Percentiles rank a stretch among this genome's conserved stretches.
These are phyloP conservation scores for Cystoderma amianthinum DNA, from an alignment of 768 basidiomycete species.

Conservation along the genomic window DNA sequence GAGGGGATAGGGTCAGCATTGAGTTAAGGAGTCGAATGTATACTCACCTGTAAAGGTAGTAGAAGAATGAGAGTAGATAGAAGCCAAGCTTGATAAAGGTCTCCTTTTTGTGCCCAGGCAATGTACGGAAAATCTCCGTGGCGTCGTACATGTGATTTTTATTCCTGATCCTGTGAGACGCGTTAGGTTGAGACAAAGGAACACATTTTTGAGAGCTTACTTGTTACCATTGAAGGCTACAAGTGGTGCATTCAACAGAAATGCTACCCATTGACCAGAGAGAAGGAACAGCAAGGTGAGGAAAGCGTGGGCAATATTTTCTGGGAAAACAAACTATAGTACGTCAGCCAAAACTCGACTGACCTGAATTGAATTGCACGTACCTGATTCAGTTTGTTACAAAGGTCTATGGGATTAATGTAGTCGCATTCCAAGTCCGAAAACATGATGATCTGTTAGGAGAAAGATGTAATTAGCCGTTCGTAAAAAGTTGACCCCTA, in stretches of 20 bases:
- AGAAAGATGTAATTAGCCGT: background rate
- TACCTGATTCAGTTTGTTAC: constrained; percentile 98
- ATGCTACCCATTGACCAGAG: constrained; percentile 91
- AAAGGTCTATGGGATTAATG: constrained; percentile 99
- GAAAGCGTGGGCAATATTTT: constrained; percentile 92
- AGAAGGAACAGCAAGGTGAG: constrained; percentile 88
- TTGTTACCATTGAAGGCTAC: constrained; percentile 92
- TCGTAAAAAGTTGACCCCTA: background rate
- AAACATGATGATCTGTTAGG: constrained; percentile 95
- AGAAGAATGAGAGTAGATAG: constrained; percentile 88
- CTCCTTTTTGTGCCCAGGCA: constrained; percentile 93
- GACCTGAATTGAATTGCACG: constrained; percentile 11
- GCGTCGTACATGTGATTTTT: constrained; percentile 99
- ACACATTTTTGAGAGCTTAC: constrained; percentile 36
- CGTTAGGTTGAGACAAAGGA: constrained; percentile 4
- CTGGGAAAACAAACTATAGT: constrained; percentile 88
- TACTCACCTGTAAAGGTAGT: constrained; percentile 82
- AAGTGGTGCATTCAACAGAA: constrained; percentile 85
- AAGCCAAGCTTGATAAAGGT: constrained; percentile 93
- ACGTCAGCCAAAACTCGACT: background rate
- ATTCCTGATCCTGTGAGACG: constrained; percentile 64
- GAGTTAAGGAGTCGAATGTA: background rate
- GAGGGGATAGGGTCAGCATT: constrained; percentile 3
- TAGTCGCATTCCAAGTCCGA: constrained; percentile 99
- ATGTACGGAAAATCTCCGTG: constrained; percentile 96